Evolutionary conservation across 108 stramenopile genomes (phyloP), one percentile per base, ranked within the genome.

Genomic region (Craspedostauros australis): DNA sequence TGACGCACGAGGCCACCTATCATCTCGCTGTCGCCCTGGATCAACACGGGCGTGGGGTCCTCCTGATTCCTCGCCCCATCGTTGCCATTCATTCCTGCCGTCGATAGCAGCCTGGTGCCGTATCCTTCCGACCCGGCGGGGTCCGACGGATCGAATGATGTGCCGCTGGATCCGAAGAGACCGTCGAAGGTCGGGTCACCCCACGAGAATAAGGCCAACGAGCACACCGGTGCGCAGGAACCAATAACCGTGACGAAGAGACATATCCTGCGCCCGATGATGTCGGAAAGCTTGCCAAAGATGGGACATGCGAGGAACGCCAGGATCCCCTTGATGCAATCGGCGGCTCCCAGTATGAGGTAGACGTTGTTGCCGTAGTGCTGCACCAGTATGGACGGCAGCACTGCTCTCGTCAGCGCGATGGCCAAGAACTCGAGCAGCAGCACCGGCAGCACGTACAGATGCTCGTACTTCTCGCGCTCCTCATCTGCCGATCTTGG

Each of bases 341-440:
- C 95, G 1, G 91, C 79, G 2, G 53, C 36, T 22, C 95, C 92
- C 72, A 94, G 61, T 33, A 87, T 70, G n/a, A 94, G 32, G 67
- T 96, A 96, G 3, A 81, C 81, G 7, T 53, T 49, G 12, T 56
- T 43, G 11, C 81, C 85, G 46, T 84, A 96, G 7, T 72, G 59
- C 52, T 68, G 44, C 3, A 91, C 40, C 37, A 96, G 68, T 18
- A 93, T 57, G 4, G 68, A 54, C 15, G 93, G 95, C 5, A 96
- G 60, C 0, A 94, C 75, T 1, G 93, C 80, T 20, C 88, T 69
- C 6, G 93, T 94, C 45, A 90, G 27, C 15, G 86, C 76, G 2
- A 98, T 42, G 0, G 95, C 89, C 18, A 98, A 63, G 64, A 93
- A 98, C 69, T 98, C 96, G 46, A 94, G 57, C 39, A 96, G 81